phyloP scores from a whole-genome alignment of 805 yeast species.

The Cyberlindnera petersonii region DNA sequence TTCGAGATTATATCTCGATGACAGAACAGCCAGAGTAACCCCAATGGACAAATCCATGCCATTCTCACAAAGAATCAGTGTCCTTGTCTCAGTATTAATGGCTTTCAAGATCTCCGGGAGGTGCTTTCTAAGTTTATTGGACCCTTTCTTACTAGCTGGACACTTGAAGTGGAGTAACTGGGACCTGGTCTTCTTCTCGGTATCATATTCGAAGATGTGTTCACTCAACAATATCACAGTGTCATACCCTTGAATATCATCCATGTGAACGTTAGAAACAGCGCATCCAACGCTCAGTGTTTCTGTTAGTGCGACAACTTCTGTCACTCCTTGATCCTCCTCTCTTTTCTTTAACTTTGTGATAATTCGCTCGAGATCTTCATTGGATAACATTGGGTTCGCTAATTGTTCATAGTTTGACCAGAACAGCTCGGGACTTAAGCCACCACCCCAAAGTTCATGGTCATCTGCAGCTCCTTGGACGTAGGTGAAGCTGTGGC shows the following conservation, averaged over 20 bases:
- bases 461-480: constrained; percentile 97
- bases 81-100: constrained; percentile 13
- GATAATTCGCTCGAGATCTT: constrained; percentile 24
- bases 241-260: constrained; percentile 6
- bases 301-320: constrained; percentile 16
- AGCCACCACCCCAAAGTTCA: constrained; percentile 69
- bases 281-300: constrained; percentile 26
- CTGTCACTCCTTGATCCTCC: constrained; percentile 2
- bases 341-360: background rate
- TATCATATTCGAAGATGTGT: background rate
- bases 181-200: background rate
- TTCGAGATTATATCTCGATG: constrained; percentile 38
- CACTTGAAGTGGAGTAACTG: constrained; percentile 10
- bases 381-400: constrained; percentile 29
- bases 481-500: constrained; percentile 49
- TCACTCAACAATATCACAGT: constrained; percentile 10
- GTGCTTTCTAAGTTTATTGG: constrained; percentile 50
- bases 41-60: constrained; percentile 69
- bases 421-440: constrained; percentile 62
- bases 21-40: constrained; percentile 49
- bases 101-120: constrained; percentile 41
- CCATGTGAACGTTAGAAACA: background rate
- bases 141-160: constrained; percentile 54
- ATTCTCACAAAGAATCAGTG: constrained; percentile 52
- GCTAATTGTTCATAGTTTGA: constrained; percentile 29